Conservation (phyloP, 805 yeast genomes). For the Kazachstania viticola region DNA sequence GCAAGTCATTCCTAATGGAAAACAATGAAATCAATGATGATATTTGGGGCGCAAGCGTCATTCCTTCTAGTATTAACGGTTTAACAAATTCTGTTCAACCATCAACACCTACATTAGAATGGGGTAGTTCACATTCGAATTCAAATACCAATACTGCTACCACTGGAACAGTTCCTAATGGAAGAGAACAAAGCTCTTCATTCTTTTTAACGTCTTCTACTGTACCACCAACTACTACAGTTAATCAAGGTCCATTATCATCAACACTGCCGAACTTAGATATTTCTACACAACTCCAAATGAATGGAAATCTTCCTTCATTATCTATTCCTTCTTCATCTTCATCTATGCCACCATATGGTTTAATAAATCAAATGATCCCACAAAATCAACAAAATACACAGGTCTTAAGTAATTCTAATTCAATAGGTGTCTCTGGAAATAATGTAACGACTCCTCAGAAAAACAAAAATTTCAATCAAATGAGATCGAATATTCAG, state of each 20-base stretch:
- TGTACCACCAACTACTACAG: no score
- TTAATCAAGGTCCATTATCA: no score
- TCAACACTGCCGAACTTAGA: constrained; percentile 14
- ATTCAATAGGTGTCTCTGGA: no score
- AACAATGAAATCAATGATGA: constrained; percentile 25
- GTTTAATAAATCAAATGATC: constrained; percentile 5
- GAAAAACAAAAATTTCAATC: no score
- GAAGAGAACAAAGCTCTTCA: constrained; percentile 9
- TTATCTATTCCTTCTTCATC: constrained; percentile 7
- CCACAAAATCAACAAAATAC: neutral
- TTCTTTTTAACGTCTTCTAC: constrained; percentile 5
- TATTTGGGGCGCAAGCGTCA: constrained; percentile 26
- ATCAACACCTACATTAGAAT: constrained; percentile 21
- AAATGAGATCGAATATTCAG: no score
- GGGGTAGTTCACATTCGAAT: no score
- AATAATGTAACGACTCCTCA: no score
- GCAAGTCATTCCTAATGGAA: constrained; percentile 31
- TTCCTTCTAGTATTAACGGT: constrained; percentile 16
- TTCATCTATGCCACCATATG: constrained; percentile 9
- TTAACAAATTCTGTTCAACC: constrained; percentile 12
- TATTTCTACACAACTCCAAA: constrained; percentile 5
- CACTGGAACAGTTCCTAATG: constrained; percentile 1
- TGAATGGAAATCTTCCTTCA: constrained; percentile 6
- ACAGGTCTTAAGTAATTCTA: no score
- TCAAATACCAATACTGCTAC: constrained; percentile 1